These are phyloP conservation scores for Rozella allomycis DNA, from an alignment of 371 early-diverging fungal species.

Conservation along the genomic window DNA sequence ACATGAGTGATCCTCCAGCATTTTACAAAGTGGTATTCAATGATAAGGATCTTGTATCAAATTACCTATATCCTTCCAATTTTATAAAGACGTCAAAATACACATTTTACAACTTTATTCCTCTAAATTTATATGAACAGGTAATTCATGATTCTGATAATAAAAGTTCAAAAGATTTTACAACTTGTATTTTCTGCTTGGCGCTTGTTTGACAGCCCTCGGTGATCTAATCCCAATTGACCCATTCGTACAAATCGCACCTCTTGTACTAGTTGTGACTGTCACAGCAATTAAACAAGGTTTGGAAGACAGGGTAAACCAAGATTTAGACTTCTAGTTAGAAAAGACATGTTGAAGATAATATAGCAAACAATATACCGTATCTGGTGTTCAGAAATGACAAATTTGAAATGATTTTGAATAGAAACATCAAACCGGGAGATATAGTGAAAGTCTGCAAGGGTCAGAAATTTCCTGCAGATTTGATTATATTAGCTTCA, in stretches of 20 bases:
- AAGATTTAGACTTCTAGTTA: slow-evolving; percentile 10
- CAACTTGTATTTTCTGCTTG: slow-evolving; percentile 42
- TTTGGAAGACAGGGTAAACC: slow-evolving; percentile 33
- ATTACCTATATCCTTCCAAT: too few relatives aligned
- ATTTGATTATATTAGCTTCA: slow-evolving; percentile 27
- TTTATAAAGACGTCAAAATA: slow-evolving; percentile 37
- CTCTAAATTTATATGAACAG: slow-evolving; percentile 34
- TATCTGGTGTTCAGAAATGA: slow-evolving; percentile 9
- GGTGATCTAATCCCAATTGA: too few relatives aligned
- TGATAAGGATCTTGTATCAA: too few relatives aligned
- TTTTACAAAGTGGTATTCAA: too few relatives aligned
- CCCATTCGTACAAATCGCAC: slow-evolving; percentile 17
- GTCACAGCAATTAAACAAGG: slow-evolving; percentile 41
- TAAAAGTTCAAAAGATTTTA: slow-evolving; percentile 28
- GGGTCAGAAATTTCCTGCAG: slow-evolving; percentile 34
- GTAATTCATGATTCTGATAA: slow-evolving; percentile 3
- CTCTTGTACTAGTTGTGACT: slow-evolving; percentile 29
- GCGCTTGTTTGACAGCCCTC: slow-evolving; percentile 13
- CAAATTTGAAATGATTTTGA: slow-evolving; percentile 4
- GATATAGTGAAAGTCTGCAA: slow-evolving; percentile 22
- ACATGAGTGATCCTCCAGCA: too few relatives aligned
- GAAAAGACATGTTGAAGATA: slow-evolving; percentile 27
- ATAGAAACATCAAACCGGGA: slow-evolving; percentile 22
- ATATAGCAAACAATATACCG: slow-evolving; percentile 11
- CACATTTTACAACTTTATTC: slow-evolving; percentile 35